A percentile compares a stretch with the other conserved stretches of the same genome.
Evolutionary conservation across 2,329 filamentous ascomycete species (phyloP).

Genomic region (Hyphodiscus sp.): DNA sequence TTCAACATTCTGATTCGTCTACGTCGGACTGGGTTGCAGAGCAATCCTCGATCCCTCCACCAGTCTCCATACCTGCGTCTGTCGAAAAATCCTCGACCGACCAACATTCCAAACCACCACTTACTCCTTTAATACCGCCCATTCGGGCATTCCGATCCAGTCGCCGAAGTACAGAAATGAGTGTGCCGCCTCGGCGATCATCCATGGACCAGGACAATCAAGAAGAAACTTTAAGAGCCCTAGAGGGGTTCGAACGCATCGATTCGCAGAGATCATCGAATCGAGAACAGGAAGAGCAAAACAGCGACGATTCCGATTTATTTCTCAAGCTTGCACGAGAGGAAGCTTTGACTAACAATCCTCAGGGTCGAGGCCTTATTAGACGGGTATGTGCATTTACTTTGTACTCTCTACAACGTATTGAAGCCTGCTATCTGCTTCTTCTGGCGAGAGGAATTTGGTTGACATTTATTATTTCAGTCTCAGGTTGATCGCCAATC

Average conservation of each 20-base stretch:
- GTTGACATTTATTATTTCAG: conserved; percentile 15
- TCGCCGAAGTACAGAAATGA: conserved; percentile 21
- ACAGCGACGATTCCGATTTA: conserved; percentile 29
- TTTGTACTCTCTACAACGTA: not conserved
- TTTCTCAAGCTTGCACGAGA: conserved; percentile 28
- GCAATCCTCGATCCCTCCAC: conserved; percentile 16
- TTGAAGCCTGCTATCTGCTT: not conserved
- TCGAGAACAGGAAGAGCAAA: conserved; percentile 23
- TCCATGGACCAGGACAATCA: conserved; percentile 18
- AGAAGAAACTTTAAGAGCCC: conserved; percentile 22
- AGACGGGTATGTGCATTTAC: conserved; percentile 20
- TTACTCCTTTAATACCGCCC: conserved; percentile 22
- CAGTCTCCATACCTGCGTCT: not conserved
- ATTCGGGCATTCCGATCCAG: conserved; percentile 26
- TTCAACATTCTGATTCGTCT: conserved; percentile 13
- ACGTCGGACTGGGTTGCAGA: conserved; percentile 26
- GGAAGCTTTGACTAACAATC: conserved; percentile 23
- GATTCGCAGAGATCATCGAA: conserved; percentile 9
- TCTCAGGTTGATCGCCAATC: conserved; percentile 21
- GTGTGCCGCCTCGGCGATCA: conserved; percentile 10
- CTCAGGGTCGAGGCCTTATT: conserved; percentile 8
- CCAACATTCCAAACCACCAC: conserved; percentile 6
- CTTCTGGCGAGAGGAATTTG: conserved; percentile 1
- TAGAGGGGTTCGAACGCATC: conserved; percentile 16
- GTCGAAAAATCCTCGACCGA: not conserved